These are phyloP conservation scores for Backusella tarrabulga DNA, from an alignment of 192 early-diverging fungal species.

Conservation along the genomic window DNA sequence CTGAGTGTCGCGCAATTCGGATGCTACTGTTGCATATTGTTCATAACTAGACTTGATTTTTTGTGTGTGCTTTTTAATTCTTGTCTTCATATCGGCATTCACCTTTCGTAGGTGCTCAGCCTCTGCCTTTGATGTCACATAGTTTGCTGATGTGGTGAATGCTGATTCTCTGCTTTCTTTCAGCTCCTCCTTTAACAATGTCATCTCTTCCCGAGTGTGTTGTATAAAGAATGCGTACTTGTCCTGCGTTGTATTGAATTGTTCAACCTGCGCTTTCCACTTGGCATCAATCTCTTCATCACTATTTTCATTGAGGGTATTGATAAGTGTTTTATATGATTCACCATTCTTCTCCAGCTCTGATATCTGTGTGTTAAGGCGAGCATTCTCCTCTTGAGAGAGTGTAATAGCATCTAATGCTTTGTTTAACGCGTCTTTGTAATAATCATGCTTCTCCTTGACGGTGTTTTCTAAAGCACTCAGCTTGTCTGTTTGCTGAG, in stretches of 20 bases:
- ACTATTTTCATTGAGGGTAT: neutral
- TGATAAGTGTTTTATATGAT: neutral
- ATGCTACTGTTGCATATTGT: neutral
- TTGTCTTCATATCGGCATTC: neutral
- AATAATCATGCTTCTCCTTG: neutral
- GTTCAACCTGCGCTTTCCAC: neutral
- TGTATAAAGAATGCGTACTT: neutral
- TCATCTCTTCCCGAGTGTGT: neutral
- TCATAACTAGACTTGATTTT: neutral
- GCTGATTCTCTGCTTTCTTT: neutral
- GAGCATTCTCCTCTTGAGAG: neutral
- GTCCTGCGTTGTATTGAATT: neutral
- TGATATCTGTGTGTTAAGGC: neutral
- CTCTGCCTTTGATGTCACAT: neutral
- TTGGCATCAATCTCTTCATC: neutral
- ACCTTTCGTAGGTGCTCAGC: neutral
- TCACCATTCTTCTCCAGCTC: neutral
- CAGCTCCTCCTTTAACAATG: neutral
- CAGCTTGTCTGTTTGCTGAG: neutral
- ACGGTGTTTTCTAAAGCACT: neutral
- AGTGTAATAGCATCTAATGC: neutral
- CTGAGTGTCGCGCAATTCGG: neutral
- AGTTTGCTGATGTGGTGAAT: neutral
- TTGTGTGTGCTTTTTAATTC: neutral
- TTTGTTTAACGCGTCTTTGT: neutral